Percentiles rank a stretch among this genome's conserved stretches.
These are phyloP conservation scores for Neocallimastix lanati DNA, from an alignment of 192 early-diverging fungal species.

Conservation along the genomic window DNA sequence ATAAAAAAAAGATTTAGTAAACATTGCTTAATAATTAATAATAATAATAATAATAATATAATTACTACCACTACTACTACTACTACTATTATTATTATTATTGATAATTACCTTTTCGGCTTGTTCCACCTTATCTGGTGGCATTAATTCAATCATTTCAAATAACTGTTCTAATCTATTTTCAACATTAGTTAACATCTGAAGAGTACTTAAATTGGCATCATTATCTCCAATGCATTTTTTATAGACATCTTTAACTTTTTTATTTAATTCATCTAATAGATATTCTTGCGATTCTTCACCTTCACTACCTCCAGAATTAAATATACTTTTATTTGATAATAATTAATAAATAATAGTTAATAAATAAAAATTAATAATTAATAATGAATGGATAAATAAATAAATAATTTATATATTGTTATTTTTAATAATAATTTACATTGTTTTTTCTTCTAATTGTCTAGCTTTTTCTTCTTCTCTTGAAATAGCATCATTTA, in stretches of 20 bases:
- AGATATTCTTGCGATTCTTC: constrained; percentile 33
- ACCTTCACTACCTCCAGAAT: constrained; percentile 11
- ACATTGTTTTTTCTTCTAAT: constrained; percentile 34
- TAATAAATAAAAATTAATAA: no score
- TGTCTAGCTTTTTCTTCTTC: constrained; percentile 35
- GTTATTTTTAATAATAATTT: not conserved
- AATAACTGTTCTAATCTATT: constrained; percentile 39
- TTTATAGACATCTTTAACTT: constrained; percentile 38
- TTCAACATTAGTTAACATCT: constrained; percentile 36
- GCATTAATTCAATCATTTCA: constrained; percentile 39
- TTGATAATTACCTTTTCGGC: constrained; percentile 43
- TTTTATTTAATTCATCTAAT: constrained; percentile 28
- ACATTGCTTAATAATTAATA: no score
- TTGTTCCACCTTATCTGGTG: constrained; percentile 33
- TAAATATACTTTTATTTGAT: constrained; percentile 18
- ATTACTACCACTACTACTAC: no score
- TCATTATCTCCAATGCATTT: constrained; percentile 33
- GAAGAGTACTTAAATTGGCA: constrained; percentile 27
- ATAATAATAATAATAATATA: no score
- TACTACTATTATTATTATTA: no score
- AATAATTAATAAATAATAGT: no score
- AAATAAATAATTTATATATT: not conserved
- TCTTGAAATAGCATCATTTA: constrained; percentile 26
- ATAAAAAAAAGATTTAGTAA: no score
- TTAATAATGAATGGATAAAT: no score